Evolutionary conservation across 805 yeast species (phyloP).

Genomic region (Saturnispora silvae): DNA sequence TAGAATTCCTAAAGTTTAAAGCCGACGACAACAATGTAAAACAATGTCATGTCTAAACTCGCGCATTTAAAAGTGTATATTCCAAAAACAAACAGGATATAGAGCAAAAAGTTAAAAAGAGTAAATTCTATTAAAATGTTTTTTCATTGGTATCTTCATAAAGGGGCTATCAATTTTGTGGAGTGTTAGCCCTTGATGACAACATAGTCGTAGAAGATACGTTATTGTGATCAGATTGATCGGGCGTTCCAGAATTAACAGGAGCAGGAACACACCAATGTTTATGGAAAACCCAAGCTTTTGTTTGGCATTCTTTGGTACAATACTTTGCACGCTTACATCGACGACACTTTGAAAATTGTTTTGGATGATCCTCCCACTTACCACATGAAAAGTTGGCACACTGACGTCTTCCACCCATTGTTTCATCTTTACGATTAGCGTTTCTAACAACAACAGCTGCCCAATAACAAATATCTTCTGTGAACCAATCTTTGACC

Average conservation of each 20-base stretch:
- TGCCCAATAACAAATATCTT: constrained; percentile 91
- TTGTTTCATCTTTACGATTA: constrained; percentile 77
- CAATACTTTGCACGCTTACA: constrained; percentile 95
- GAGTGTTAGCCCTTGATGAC: constrained; percentile 1
- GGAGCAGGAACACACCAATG: constrained; percentile 68
- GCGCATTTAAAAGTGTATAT: too few relatives aligned
- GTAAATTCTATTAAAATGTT: too few relatives aligned
- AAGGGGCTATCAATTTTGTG: neutral
- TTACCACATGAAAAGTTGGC: constrained; percentile 87
- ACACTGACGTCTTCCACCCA: constrained; percentile 90
- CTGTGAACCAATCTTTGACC: constrained; percentile 46
- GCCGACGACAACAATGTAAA: too few relatives aligned
- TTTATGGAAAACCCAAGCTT: constrained; percentile 87
- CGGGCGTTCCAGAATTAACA: constrained; percentile 8
- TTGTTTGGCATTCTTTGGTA: constrained; percentile 81
- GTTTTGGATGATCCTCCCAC: constrained; percentile 87
- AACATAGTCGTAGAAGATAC: neutral
- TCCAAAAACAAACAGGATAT: too few relatives aligned
- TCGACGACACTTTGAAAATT: constrained; percentile 89
- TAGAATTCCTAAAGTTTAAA: too few relatives aligned
- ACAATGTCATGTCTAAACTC: too few relatives aligned
- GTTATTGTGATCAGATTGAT: too few relatives aligned
- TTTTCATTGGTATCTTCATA: too few relatives aligned
- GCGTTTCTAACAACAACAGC: constrained; percentile 97
- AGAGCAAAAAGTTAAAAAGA: too few relatives aligned